phyloP scores from a whole-genome alignment of 2,329 filamentous ascomycete genomes.

The Didymella pinodella region DNA sequence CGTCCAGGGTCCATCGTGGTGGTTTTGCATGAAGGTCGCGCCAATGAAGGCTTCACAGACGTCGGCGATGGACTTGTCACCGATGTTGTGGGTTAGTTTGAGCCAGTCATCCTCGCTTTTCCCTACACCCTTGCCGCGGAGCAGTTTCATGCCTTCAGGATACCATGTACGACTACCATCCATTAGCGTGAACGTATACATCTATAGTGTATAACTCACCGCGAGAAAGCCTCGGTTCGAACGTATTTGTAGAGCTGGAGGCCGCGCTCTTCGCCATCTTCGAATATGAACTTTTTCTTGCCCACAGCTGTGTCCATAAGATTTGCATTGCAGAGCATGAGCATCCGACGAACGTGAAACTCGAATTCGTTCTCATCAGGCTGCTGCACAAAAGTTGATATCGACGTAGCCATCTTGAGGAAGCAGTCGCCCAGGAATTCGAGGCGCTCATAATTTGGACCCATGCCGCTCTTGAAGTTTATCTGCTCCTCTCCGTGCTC shows the following conservation, averaged over 20 bases:
- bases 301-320: constrained; percentile 74
- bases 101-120: constrained; percentile 57
- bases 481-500: constrained; percentile 73
- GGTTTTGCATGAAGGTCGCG: constrained; percentile 71
- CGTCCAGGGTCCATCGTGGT: constrained; percentile 53
- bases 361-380: constrained; percentile 83
- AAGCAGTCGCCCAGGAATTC: constrained; percentile 95
- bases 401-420: constrained; percentile 93
- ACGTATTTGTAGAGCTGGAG: constrained; percentile 76
- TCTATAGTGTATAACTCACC: constrained; percentile 53
- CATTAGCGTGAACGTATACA: constrained; percentile 23
- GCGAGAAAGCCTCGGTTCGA: constrained; percentile 81
- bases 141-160: constrained; percentile 76
- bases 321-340: constrained; percentile 89
- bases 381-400: constrained; percentile 79
- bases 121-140: constrained; percentile 72
- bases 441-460: constrained; percentile 90
- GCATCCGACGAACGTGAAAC: constrained; percentile 90
- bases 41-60: constrained; percentile 95
- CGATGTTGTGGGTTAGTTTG: constrained; percentile 68
- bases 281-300: constrained; percentile 49
- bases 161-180: constrained; percentile 79
- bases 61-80: constrained; percentile 91
- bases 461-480: constrained; percentile 85
- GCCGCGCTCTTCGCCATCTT: constrained; percentile 44